Evolutionary conservation across 1,139 yeast species (phyloP), one percentile per base, ranked within the genome.

Genomic region (Scheffersomyces quercinus): DNA sequence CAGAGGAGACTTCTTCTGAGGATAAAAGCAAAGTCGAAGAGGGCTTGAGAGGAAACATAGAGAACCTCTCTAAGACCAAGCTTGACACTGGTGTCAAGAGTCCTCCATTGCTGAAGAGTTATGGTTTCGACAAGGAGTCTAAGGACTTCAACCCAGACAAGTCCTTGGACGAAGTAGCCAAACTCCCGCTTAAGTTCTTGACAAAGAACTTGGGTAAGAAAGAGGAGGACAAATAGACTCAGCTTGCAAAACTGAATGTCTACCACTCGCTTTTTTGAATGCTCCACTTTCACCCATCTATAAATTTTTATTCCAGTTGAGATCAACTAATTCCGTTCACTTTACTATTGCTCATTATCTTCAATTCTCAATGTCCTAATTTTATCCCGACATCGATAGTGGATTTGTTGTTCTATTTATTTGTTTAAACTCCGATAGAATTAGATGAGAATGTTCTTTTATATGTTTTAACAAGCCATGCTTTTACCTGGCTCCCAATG

Each of bases 111-210:
- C 39, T 35, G 39, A 42, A 36, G 10, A 39, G 29, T 30, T 48
- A 50, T 38, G 44, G 41, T 31, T 52, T 52, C 29, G 44, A 43
- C 16, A 50, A 46, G n/a, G 47, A 40, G 8, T 42, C 39, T 8
- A 37, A 31, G 44, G 35, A 39, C 24, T 62, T 60, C 44, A 54
- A 60, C 44, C 64, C 67, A 8, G 62, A 60, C 31, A 54, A 57
- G 42, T 55, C 63, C 3, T 54, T 62, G 44, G 65, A 54, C 24
- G 65, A 58, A 42, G 62, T 62, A 8, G 48, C 65, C 26, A 59
- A 56, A 45, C 43, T 60, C 24, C 66, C 65, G 4, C 48, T 59
- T 37, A 54, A 56, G 45, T 59, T 62, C 39, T 56, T 60, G 51
- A 45, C 56, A 24, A 53, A 54, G 38, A 47, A 51, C 34, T 46